These are phyloP conservation scores for Colletotrichum sidae DNA, from an alignment of 2,329 filamentous ascomycete genomes.

Conservation along the genomic window DNA sequence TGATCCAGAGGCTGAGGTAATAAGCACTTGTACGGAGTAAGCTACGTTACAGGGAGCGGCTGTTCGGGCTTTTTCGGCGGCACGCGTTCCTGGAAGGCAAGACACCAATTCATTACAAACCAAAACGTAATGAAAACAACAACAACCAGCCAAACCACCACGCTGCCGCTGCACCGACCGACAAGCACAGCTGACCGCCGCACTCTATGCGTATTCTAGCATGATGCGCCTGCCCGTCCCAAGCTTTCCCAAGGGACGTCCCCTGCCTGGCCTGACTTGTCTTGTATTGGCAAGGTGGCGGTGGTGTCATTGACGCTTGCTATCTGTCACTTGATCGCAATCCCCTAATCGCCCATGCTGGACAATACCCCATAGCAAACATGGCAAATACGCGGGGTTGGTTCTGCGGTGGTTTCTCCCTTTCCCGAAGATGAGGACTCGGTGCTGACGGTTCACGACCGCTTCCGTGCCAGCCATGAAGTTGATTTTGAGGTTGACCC, in stretches of 20 bases:
- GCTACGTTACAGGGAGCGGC: no score
- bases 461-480: no score
- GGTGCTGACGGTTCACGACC: no score
- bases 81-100: not conserved
- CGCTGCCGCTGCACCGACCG: slow-evolving; percentile 12
- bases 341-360: slow-evolving; percentile 1
- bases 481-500: no score
- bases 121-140: slow-evolving; percentile 40
- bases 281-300: slow-evolving; percentile 25
- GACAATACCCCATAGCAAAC: not conserved
- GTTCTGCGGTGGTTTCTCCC: no score
- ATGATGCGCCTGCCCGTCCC: not conserved
- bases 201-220: not conserved
- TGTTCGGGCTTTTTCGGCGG: no score
- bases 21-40: no score
- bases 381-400: slow-evolving; percentile 22
- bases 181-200: slow-evolving; percentile 11
- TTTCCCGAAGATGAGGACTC: no score
- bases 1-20: no score
- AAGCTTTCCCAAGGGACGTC: no score
- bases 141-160: slow-evolving; percentile 34
- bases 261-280: slow-evolving; percentile 12
- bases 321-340: slow-evolving; percentile 31
- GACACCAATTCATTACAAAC: slow-evolving; percentile 32
- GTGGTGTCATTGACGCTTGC: slow-evolving; percentile 27